Conservation (phyloP, 78 protist species). For the Pigoraptor vietnamica region DNA sequence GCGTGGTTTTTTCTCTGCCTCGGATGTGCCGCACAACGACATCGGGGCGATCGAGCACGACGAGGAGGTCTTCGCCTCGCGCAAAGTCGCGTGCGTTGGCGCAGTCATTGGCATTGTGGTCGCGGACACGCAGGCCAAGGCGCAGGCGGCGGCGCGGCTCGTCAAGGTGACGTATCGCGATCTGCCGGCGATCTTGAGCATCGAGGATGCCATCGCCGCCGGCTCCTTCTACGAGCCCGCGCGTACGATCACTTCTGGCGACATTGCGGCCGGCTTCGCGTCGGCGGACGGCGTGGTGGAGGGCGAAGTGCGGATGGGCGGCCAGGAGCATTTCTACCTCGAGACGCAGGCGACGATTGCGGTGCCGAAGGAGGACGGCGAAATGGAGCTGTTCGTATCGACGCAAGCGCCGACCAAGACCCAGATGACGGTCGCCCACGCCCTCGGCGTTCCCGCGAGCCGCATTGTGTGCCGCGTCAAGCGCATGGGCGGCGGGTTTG, state of each 20-base stretch:
- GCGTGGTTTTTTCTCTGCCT: constrained; percentile 30
- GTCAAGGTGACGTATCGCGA: constrained; percentile 74
- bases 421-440: constrained; percentile 44
- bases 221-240: background rate
- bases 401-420: constrained; percentile 80
- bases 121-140: constrained; percentile 61
- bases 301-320: constrained; percentile 48
- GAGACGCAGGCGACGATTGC: constrained; percentile 78
- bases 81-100: constrained; percentile 41
- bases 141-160: constrained; percentile 50
- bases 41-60: constrained; percentile 62
- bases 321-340: constrained; percentile 94
- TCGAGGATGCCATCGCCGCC: constrained; percentile 76
- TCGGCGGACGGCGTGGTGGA: background rate
- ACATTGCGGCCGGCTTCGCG: constrained; percentile 32
- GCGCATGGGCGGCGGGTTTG: constrained; percentile 98
- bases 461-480: constrained; percentile 41
- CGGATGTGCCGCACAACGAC: constrained; percentile 53
- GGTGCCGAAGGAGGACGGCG: constrained; percentile 78
- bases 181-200: constrained; percentile 45
- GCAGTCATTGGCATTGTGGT: constrained; percentile 74
- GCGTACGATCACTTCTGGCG: constrained; percentile 47
- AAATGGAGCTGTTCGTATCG: constrained; percentile 43
- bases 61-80: constrained; percentile 67
- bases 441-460: constrained; percentile 65